A percentile compares a stretch with the other conserved stretches of the same genome.
Evolutionary conservation across 2,329 filamentous ascomycete genomes (phyloP).

Genomic region (Paracoccidioides brasiliensis): DNA sequence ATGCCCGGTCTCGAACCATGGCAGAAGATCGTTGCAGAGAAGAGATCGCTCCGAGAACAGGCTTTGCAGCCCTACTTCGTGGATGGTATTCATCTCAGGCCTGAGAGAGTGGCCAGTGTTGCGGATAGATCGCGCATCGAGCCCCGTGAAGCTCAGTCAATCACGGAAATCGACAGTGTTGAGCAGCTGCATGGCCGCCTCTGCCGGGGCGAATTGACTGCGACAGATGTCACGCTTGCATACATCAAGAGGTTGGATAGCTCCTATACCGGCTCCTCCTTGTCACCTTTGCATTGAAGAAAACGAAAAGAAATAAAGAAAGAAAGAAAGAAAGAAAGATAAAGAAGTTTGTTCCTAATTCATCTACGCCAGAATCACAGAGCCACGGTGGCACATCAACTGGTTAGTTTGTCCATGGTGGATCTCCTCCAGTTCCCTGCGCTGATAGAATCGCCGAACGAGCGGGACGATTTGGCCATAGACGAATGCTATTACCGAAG

Average conservation of each 20-base stretch:
- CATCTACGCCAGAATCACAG: constrained; percentile 4
- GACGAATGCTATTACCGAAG: constrained; percentile 17
- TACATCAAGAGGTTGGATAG: constrained; percentile 14
- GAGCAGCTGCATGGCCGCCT: constrained; percentile 1
- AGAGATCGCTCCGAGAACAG: constrained; percentile 1
- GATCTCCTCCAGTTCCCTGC: not conserved
- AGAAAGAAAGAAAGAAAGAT: too few species aligned
- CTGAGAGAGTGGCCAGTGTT: constrained; percentile 1
- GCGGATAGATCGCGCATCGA: constrained; percentile 5
- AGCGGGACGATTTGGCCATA: not conserved
- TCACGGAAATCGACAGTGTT: constrained; percentile 8
- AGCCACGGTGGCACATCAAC: constrained; percentile 17
- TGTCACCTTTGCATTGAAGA: too few species aligned
- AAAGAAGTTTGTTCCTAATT: too few species aligned
- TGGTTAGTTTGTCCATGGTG: constrained; percentile 8
- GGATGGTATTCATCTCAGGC: constrained; percentile 2
- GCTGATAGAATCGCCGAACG: not conserved
- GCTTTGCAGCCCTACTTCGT: constrained; percentile 5
- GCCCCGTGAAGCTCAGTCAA: not conserved
- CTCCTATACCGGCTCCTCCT: not conserved
- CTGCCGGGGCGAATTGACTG: constrained; percentile 8
- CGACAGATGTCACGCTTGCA: constrained; percentile 15
- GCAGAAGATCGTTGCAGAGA: constrained; percentile 5
- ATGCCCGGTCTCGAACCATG: not conserved
- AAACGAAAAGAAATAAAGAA: too few species aligned